phyloP scores from a whole-genome alignment of 2,329 filamentous ascomycete species.

The Colletotrichum godetiae region DNA sequence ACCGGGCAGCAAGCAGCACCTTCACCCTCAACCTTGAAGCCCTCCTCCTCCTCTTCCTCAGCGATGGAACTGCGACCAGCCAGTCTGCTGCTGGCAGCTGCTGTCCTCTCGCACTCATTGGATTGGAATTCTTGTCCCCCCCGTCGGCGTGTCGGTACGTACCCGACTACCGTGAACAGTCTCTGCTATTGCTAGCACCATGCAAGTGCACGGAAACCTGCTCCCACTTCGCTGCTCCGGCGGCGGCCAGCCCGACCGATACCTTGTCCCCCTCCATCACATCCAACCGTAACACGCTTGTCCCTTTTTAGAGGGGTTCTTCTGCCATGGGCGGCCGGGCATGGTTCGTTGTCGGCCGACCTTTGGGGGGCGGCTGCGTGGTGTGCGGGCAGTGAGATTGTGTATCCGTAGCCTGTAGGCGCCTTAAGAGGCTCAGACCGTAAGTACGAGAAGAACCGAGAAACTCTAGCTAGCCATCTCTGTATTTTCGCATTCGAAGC shows the following conservation, averaged over 20 bases:
- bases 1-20: neutral
- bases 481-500: neutral
- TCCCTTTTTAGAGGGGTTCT: neutral
- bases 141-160: conserved; percentile 6
- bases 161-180: conserved; percentile 22
- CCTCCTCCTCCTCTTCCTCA: too few species aligned
- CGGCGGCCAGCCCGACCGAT: conserved; percentile 24
- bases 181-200: neutral
- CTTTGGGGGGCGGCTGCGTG: neutral
- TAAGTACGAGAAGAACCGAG: neutral
- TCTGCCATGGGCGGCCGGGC: neutral
- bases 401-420: neutral
- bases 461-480: neutral
- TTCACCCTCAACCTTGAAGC: too few species aligned
- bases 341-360: neutral
- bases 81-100: too few species aligned
- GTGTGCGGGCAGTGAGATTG: neutral
- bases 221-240: conserved; percentile 24
- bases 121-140: neutral
- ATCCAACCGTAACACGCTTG: conserved; percentile 2
- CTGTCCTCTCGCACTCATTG: neutral
- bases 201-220: conserved; percentile 26
- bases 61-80: too few species aligned
- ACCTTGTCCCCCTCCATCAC: neutral
- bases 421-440: neutral